Evolutionary conservation across 441 rosid species (phyloP).

Genomic region (Populus tomentosa): DNA sequence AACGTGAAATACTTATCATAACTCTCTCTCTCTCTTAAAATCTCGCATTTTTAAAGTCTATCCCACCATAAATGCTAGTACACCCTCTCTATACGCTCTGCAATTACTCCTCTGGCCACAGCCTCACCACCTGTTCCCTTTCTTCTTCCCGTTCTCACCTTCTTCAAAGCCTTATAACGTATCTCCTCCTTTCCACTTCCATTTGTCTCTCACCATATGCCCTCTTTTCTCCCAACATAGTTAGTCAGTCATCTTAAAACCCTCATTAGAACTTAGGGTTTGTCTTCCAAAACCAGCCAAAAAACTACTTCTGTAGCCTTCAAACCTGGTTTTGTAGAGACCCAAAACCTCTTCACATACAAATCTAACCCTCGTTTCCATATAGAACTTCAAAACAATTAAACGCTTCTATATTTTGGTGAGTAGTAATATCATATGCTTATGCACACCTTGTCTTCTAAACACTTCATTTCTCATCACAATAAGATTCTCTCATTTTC

Average conservation of each 20-base stretch:
- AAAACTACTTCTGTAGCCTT: background rate
- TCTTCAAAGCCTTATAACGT: slow-evolving; percentile 6
- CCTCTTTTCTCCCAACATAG: background rate
- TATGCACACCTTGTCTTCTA: background rate
- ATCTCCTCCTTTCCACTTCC: slow-evolving; percentile 12
- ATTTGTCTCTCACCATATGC: background rate
- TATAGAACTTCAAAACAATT: background rate
- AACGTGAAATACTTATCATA: background rate
- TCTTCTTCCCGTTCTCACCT: slow-evolving; percentile 19
- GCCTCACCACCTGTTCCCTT: slow-evolving; percentile 28
- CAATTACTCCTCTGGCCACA: slow-evolving; percentile 53
- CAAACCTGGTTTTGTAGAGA: slow-evolving; percentile 4
- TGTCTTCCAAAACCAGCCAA: background rate
- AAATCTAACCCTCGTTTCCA: background rate
- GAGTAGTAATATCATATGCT: background rate
- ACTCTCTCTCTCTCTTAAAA: slow-evolving; percentile 24
- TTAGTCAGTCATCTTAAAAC: background rate
- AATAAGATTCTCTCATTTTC: background rate
- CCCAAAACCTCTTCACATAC: slow-evolving; percentile 1
- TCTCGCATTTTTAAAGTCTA: slow-evolving; percentile 40
- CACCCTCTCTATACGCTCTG: slow-evolving; percentile 26
- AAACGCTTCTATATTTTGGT: background rate
- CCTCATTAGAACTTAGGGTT: background rate
- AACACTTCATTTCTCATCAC: background rate
- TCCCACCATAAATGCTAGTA: slow-evolving; percentile 60